Evolutionary conservation across 164 flowering plant species (phyloP), one percentile per base, ranked within the genome.

Genomic region (Liriodendron chinense): DNA sequence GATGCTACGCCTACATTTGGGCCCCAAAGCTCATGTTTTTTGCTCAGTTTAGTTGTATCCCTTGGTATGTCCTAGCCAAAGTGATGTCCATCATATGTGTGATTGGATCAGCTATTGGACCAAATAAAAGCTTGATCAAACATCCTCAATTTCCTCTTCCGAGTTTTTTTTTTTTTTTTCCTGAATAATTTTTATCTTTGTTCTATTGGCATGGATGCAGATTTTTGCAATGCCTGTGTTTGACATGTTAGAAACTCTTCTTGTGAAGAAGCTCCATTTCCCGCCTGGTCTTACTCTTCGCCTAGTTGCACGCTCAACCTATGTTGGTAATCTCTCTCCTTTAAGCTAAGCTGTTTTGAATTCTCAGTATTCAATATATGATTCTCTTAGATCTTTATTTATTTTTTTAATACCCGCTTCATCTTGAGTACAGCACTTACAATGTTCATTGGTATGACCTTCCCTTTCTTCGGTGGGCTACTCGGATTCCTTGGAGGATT

Each of bases 391-490:
- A 34, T 34, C n/a, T n/a, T n/a, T n/a, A n/a, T n/a, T n/a, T n/a
- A n/a, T n/a, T n/a, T n/a, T n/a, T n/a, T n/a, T n/a, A n/a, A 24
- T 16, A 25, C 24, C 10, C 22, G n/a, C 43, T 16, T 34, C 22
- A 12, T 1, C 67, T 47, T 71, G 47, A 3, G 16, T 86, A 83
- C 90, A 92, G 92, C 86, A 67, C 76, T 90, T n/a, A 89, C 92
- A 16, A 86, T 89, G 91, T 86, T 90, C 72, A 25, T 89, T 22
- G 96, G 59, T 47, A 88, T 92, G 61, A 75, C 85, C 3, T 88
- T 92, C 79, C 94, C 92, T 47, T 92, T 92, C 88, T 91, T 89
- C 43, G 92, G 91, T 18, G 95, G 91, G 23, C 90, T 91, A 65
- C 90, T 91, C 7, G 76, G 89, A 28, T 91, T 91, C 81, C 87